phyloP scores from a whole-genome alignment of 1,284 basidiomycete species.

The Thecaphora thlaspeos region DNA sequence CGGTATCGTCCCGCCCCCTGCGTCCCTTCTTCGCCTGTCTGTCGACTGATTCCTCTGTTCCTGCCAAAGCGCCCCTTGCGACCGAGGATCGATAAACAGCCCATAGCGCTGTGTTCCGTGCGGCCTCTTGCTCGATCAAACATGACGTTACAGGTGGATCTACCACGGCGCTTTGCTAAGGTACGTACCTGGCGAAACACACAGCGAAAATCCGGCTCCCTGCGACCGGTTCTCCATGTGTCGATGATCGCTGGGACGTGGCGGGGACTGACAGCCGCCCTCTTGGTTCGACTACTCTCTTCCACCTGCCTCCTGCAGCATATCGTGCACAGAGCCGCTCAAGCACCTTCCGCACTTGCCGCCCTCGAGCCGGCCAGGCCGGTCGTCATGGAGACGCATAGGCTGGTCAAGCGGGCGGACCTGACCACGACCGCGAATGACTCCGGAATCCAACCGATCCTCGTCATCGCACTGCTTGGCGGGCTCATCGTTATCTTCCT shows the following conservation, averaged over 20 bases:
- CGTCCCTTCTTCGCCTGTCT: too few relatives aligned
- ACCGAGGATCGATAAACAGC: too few relatives aligned
- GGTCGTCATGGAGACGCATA: not conserved
- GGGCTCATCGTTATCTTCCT: constrained; percentile 28
- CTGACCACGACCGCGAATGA: constrained; percentile 13
- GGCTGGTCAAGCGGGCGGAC: not conserved
- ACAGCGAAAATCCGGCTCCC: too few relatives aligned
- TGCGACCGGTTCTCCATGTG: too few relatives aligned
- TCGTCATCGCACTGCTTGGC: constrained; percentile 26
- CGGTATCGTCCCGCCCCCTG: too few relatives aligned
- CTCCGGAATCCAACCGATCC: constrained; percentile 17
- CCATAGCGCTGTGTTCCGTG: too few relatives aligned
- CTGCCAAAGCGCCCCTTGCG: too few relatives aligned
- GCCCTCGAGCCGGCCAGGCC: not conserved
- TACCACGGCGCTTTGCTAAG: constrained; percentile 28
- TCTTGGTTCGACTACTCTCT: not conserved
- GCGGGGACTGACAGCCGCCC: too few relatives aligned
- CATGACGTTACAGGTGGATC: constrained; percentile 17
- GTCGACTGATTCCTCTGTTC: too few relatives aligned
- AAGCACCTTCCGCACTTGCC: constrained; percentile 14
- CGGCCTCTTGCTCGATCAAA: too few relatives aligned
- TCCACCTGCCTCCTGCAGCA: constrained; percentile 6
- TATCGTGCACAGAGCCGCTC: constrained; percentile 22
- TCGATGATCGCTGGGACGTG: too few relatives aligned
- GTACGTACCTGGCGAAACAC: too few relatives aligned